A percentile compares a stretch with the other conserved stretches of the same genome.
Evolutionary conservation across 768 basidiomycete genomes (phyloP).

Genomic region (Suillus hirtellus): DNA sequence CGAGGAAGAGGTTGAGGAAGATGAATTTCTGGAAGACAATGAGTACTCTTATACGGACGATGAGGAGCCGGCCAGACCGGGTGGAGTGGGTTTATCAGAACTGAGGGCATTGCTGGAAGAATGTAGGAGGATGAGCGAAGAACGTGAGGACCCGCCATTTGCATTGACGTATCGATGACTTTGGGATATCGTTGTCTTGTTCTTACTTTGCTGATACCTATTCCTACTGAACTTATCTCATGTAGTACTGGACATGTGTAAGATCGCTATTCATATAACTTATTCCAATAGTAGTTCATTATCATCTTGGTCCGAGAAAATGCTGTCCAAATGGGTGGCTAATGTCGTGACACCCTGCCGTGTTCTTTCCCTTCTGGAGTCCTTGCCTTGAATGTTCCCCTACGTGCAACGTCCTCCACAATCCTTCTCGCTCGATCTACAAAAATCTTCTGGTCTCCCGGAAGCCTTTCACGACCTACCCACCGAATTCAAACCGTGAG

Average conservation of each 20-base stretch:
- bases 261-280: background rate
- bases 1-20: constrained; percentile 35
- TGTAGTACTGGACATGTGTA: too few relatives aligned
- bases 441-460: constrained; percentile 15
- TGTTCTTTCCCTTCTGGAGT: constrained; percentile 68
- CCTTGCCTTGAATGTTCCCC: constrained; percentile 73
- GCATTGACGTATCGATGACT: constrained; percentile 15
- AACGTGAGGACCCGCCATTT: constrained; percentile 30
- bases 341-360: constrained; percentile 28
- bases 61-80: constrained; percentile 24
- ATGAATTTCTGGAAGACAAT: constrained; percentile 20
- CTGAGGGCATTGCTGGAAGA: constrained; percentile 58
- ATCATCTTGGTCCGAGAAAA: background rate
- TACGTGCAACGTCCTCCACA: constrained; percentile 51
- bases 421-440: constrained; percentile 50
- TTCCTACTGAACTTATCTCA: too few relatives aligned
- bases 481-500: constrained; percentile 1
- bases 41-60: constrained; percentile 35
- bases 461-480: constrained; percentile 31
- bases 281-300: background rate
- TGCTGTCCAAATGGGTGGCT: background rate
- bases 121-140: constrained; percentile 47
- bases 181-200: background rate
- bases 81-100: constrained; percentile 37
- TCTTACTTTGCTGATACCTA: background rate